Evolutionary conservation across 805 yeast species (phyloP), one percentile per base, ranked within the genome.

Genomic region (Candida fluviatilis): DNA sequence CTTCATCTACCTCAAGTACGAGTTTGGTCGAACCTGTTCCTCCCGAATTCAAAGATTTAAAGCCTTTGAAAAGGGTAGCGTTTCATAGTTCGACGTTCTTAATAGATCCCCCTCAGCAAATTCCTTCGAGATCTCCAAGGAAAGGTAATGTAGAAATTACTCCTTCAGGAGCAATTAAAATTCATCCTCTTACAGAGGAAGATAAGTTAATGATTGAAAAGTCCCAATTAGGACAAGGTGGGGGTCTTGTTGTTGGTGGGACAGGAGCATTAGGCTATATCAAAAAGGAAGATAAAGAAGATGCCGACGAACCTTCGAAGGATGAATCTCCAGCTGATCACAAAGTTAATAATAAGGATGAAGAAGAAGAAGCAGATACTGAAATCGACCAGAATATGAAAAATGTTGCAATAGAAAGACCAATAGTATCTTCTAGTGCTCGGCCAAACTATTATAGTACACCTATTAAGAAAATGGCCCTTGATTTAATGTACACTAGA

Each of bases 91-190:
- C 61, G 28, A 66, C 72, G 1, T 68, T 68, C 39, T 52, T 64
- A 28, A 65, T 68, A 14, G 72, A 68, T 38, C 70, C 70, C 1
- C 95, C 96, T 1, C 97, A 90, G 54, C 96, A 89, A 55, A 84
- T 90, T 43, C 97, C 97, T 2, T 84, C 95, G 1, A 66, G 95
- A 52, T 74, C 72, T 42, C 96, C 97, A 5, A 71, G 82, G 47
- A 72, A 74, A 49, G 96, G 97, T 5, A 83, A 87, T 52, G 89
- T 68, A 40, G 74, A 78, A 47, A 66, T 79, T 1, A 51, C 71
- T 36, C 60, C 73, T n/a, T 71, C 69, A 48, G 86, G 85, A 0
- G 58, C 68, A 0, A 67, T 78, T 12, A 66, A 72, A 5, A 65
- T 80, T 14, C 75, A 76, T 43, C 78, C 81, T 21, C 57, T 79